Evolutionary conservation across 495 filamentous ascomycete genomes (phyloP).

Genomic region (Tuber melanosporum): DNA sequence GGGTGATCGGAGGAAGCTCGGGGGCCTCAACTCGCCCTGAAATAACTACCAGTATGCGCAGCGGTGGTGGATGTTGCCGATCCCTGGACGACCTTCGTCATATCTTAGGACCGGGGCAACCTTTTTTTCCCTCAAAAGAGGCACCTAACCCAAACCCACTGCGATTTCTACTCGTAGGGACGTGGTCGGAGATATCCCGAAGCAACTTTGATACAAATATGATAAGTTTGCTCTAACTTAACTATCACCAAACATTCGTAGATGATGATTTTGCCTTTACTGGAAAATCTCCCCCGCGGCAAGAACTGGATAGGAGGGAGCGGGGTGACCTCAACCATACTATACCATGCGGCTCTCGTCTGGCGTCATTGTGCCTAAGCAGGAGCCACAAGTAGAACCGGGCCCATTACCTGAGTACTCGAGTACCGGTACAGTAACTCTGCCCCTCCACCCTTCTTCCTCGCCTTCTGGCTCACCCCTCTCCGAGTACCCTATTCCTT

Average conservation of each 20-base stretch:
- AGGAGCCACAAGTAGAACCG: constrained; percentile 3
- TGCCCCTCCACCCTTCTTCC: background rate
- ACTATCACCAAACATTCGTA: background rate
- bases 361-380: constrained; percentile 32
- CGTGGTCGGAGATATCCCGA: background rate
- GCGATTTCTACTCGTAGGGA: background rate
- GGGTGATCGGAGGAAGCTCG: constrained; percentile 11
- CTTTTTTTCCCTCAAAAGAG: background rate
- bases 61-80: background rate
- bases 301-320: background rate
- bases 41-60: background rate
- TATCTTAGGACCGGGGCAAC: background rate
- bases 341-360: constrained; percentile 20
- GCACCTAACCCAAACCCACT: background rate
- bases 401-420: background rate
- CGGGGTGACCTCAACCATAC: background rate
- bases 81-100: background rate
- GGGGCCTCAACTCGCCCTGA: constrained; percentile 18
- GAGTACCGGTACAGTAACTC: background rate
- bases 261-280: background rate
- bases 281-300: background rate
- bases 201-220: background rate
- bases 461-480: background rate
- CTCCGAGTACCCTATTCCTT: background rate
- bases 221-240: background rate